These are phyloP conservation scores for Ephemerocybe angulata DNA, from an alignment of 768 basidiomycete genomes.

Conservation along the genomic window DNA sequence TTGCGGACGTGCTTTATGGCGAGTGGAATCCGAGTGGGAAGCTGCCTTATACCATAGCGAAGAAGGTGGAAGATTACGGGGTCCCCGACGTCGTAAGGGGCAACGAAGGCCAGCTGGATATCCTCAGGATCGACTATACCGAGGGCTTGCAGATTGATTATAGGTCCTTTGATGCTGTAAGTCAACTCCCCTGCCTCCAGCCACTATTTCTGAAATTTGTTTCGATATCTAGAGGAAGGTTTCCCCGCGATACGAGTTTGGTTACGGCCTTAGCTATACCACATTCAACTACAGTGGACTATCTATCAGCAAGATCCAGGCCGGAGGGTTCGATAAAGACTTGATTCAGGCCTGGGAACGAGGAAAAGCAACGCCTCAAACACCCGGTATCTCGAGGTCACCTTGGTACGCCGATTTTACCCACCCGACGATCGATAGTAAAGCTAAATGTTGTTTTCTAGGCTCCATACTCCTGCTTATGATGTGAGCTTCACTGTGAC, in stretches of 20 bases:
- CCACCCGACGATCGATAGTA: not conserved
- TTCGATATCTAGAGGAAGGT: conserved; percentile 52
- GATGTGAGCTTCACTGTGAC: conserved; percentile 59
- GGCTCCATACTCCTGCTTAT: conserved; percentile 66
- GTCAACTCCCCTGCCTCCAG: conserved; percentile 20
- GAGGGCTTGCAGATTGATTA: conserved; percentile 65
- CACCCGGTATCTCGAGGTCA: conserved; percentile 57
- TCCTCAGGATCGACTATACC: conserved; percentile 26
- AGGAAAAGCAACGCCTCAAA: conserved; percentile 52
- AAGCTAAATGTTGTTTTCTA: conserved; percentile 14
- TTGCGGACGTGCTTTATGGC: conserved; percentile 73
- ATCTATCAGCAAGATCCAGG: conserved; percentile 38
- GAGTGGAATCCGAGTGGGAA: conserved; percentile 64
- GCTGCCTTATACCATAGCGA: conserved; percentile 75
- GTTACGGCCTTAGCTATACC: conserved; percentile 87
- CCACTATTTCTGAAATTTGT: not conserved
- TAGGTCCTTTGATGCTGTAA: conserved; percentile 63
- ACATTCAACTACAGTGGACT: conserved; percentile 69
- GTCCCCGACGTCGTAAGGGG: conserved; percentile 43
- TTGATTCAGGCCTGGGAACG: conserved; percentile 52
- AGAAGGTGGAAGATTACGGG: conserved; percentile 52
- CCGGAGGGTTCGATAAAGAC: conserved; percentile 35
- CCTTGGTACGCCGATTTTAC: conserved; percentile 40
- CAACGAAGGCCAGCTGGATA: conserved; percentile 27
- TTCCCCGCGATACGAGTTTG: conserved; percentile 82